Percentiles rank a stretch among this genome's conserved stretches.
These are phyloP conservation scores for Camellia lanceoleosa DNA, from an alignment of 148 eudicot species.

Conservation along the genomic window DNA sequence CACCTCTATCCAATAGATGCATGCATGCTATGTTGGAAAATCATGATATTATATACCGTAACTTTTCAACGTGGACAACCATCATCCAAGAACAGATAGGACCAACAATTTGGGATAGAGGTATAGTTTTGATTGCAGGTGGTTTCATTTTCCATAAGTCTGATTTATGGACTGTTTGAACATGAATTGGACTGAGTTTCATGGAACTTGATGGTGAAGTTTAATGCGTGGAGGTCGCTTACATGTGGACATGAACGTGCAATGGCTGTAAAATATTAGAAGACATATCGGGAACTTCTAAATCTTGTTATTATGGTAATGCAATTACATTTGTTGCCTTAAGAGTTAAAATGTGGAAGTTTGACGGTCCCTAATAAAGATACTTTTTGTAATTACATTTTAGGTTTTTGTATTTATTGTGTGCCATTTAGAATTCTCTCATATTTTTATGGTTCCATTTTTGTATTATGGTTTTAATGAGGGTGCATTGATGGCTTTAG, in stretches of 20 bases:
- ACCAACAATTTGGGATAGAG: not conserved
- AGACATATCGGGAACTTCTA: not conserved
- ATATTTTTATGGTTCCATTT: too few species aligned
- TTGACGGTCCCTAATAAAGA: not conserved
- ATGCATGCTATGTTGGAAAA: too few species aligned
- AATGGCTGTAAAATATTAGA: not conserved
- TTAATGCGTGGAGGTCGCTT: slow-evolving; percentile 5
- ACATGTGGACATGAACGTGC: not conserved
- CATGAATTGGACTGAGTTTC: not conserved
- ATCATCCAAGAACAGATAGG: not conserved
- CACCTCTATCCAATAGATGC: too few species aligned
- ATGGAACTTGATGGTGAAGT: not conserved
- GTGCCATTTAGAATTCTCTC: not conserved
- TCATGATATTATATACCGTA: too few species aligned
- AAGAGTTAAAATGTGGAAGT: not conserved
- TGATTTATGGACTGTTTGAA: not conserved
- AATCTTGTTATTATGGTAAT: too few species aligned
- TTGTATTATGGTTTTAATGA: too few species aligned
- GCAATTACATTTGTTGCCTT: not conserved
- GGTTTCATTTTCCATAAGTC: not conserved
- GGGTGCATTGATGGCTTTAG: too few species aligned
- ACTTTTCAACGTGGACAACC: not conserved
- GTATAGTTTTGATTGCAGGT: not conserved
- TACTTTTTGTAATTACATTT: not conserved
- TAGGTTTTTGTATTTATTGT: not conserved